These are phyloP conservation scores for Castanospermum australe DNA, from an alignment of 306 rosid species.

Conservation along the genomic window DNA sequence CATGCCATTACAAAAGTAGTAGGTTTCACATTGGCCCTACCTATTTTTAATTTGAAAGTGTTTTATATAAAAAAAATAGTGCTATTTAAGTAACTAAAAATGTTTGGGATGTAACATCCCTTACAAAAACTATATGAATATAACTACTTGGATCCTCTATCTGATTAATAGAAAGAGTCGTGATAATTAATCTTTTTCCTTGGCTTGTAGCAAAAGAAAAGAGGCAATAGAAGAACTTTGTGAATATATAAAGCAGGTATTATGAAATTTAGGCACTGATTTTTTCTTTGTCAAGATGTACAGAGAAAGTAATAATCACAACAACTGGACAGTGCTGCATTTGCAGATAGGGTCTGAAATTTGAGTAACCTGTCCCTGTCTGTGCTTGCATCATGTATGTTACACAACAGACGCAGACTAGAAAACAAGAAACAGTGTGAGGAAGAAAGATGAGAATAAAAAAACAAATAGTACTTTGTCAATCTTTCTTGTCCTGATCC, in stretches of 20 bases:
- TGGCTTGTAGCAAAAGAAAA: constrained; percentile 29
- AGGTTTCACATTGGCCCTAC: constrained; percentile 16
- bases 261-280: constrained; percentile 34
- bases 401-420: constrained; percentile 1
- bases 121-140: background rate
- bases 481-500: background rate
- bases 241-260: background rate
- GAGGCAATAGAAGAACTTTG: background rate
- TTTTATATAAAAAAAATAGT: too few species aligned
- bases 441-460: background rate
- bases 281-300: constrained; percentile 19
- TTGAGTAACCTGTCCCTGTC: background rate
- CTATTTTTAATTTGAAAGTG: background rate
- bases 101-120: background rate
- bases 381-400: background rate
- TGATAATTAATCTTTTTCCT: background rate
- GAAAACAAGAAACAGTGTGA: background rate
- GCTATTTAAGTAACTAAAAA: background rate
- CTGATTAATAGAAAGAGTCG: background rate
- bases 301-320: constrained; percentile 16
- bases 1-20: constrained; percentile 25
- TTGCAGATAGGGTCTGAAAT: too few species aligned
- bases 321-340: background rate
- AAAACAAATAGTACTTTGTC: background rate
- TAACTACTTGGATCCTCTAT: too few species aligned